A percentile compares a stretch with the other conserved stretches of the same genome.
These are phyloP conservation scores for Achaetomiella virescens DNA, from an alignment of 495 filamentous ascomycete genomes.

Conservation along the genomic window DNA sequence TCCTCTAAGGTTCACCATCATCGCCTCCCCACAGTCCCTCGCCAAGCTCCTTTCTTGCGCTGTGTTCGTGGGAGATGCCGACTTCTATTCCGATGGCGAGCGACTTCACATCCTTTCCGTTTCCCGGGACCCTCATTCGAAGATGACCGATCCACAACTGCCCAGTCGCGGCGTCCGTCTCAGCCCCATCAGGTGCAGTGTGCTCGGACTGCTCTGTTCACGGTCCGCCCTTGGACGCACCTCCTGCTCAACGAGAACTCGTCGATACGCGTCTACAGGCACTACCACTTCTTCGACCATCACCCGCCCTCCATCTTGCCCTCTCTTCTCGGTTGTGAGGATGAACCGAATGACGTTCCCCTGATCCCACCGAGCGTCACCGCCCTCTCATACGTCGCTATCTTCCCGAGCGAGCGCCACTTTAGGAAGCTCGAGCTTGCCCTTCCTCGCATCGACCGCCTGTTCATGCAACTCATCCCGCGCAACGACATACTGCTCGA, in stretches of 20 bases:
- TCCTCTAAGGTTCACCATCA: constrained; percentile 36
- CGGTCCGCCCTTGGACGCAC: constrained; percentile 35
- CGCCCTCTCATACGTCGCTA: constrained; percentile 43
- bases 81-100: constrained; percentile 29
- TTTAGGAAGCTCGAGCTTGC: constrained; percentile 29
- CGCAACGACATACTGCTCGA: constrained; percentile 32
- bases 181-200: background rate
- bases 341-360: constrained; percentile 24
- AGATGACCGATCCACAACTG: background rate
- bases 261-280: constrained; percentile 30
- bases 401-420: constrained; percentile 40
- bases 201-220: constrained; percentile 22
- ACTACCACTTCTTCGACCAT: constrained; percentile 35
- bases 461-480: constrained; percentile 43
- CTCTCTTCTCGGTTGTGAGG: constrained; percentile 32
- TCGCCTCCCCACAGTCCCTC: constrained; percentile 37
- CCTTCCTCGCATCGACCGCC: constrained; percentile 34
- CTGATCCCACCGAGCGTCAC: constrained; percentile 33
- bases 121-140: constrained; percentile 6
- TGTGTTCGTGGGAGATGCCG: constrained; percentile 33
- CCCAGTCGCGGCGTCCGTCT: no score
- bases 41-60: constrained; percentile 34
- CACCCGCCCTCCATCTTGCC: constrained; percentile 36
- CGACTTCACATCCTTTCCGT: constrained; percentile 42
- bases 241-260: constrained; percentile 42